A percentile compares a stretch with the other conserved stretches of the same genome.
phyloP scores from a whole-genome alignment of 768 basidiomycete species.

The Trametes sanguinea region DNA sequence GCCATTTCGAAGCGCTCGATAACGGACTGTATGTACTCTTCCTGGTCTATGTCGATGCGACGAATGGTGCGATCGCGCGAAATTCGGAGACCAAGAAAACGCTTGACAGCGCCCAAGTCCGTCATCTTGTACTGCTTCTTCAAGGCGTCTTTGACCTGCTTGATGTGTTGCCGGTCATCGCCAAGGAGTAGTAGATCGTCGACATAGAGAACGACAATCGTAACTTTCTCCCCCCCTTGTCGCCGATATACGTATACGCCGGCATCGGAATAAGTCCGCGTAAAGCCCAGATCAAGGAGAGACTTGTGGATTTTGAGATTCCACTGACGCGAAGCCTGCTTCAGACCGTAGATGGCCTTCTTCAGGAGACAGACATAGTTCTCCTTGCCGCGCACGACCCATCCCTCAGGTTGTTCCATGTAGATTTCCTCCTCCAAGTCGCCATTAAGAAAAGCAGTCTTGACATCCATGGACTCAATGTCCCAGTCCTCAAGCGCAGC shows the following conservation, averaged over 20 bases:
- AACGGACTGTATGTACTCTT: slow-evolving; percentile 27
- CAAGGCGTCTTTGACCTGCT: background rate
- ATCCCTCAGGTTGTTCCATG: slow-evolving; percentile 32
- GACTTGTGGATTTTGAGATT: slow-evolving; percentile 23
- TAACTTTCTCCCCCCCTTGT: background rate
- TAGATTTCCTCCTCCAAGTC: slow-evolving; percentile 32
- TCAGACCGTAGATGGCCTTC: slow-evolving; percentile 35
- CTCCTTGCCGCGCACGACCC: slow-evolving; percentile 16
- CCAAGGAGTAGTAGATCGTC: slow-evolving; percentile 7
- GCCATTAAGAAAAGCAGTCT: slow-evolving; percentile 33
- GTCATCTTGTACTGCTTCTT: slow-evolving; percentile 18
- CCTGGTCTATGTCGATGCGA: slow-evolving; percentile 28
- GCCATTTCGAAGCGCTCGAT: slow-evolving; percentile 27
- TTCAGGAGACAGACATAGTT: slow-evolving; percentile 26
- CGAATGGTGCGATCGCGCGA: slow-evolving; percentile 16
- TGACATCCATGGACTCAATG: slow-evolving; percentile 31
- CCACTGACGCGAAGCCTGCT: slow-evolving; percentile 33
- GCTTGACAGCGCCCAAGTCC: slow-evolving; percentile 13
- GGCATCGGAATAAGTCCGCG: slow-evolving; percentile 25
- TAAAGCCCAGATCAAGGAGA: slow-evolving; percentile 30
- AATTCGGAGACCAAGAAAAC: slow-evolving; percentile 25
- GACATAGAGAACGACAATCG: background rate
- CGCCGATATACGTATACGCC: slow-evolving; percentile 4
- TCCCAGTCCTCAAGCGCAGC: slow-evolving; percentile 29
- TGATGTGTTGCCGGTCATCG: background rate